Percentiles rank a stretch among this genome's conserved stretches.
Conservation (phyloP, 1,284 basidiomycete species). For the Pseudozyma hubeiensis region DNA sequence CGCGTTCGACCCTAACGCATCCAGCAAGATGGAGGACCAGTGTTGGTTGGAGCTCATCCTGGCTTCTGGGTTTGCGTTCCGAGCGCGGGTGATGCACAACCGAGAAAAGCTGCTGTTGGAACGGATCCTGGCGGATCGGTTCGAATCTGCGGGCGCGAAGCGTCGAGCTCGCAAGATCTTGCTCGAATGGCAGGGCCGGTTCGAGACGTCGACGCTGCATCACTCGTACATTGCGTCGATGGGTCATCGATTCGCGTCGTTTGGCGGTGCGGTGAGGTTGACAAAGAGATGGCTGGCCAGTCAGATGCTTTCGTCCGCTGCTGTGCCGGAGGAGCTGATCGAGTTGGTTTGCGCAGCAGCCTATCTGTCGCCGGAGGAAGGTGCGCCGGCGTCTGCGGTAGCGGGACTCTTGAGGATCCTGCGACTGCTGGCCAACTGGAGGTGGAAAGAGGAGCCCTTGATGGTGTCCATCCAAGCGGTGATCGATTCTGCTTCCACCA, state of each 20-base stretch:
- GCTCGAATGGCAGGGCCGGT: constrained; percentile 77
- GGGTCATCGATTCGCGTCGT: constrained; percentile 82
- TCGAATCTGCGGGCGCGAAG: constrained; percentile 68
- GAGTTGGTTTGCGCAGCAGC: constrained; percentile 83
- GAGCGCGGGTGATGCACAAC: constrained; percentile 85
- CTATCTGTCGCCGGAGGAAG: constrained; percentile 70
- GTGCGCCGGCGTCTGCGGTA: constrained; percentile 70
- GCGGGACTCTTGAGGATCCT: constrained; percentile 84
- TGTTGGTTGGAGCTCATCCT: constrained; percentile 82
- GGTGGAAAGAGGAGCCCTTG: constrained; percentile 75
- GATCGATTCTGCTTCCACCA: constrained; percentile 58
- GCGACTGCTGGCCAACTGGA: constrained; percentile 81
- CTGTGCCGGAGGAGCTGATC: constrained; percentile 80
- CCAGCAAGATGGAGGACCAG: constrained; percentile 75
- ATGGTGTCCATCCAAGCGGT: constrained; percentile 70
- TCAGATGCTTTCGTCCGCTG: constrained; percentile 82
- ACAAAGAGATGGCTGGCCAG: constrained; percentile 91
- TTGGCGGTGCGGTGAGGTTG: constrained; percentile 84
- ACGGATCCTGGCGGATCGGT: constrained; percentile 72
- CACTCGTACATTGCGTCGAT: constrained; percentile 85
- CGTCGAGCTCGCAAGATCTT: constrained; percentile 76
- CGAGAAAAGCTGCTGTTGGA: constrained; percentile 85
- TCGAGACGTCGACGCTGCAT: constrained; percentile 83
- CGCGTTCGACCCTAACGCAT: constrained; percentile 71
- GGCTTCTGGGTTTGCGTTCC: constrained; percentile 87